A percentile compares a stretch with the other conserved stretches of the same genome.
Evolutionary conservation across 2,329 filamentous ascomycete genomes (phyloP).

Genomic region (Trichoderma guizhouense): DNA sequence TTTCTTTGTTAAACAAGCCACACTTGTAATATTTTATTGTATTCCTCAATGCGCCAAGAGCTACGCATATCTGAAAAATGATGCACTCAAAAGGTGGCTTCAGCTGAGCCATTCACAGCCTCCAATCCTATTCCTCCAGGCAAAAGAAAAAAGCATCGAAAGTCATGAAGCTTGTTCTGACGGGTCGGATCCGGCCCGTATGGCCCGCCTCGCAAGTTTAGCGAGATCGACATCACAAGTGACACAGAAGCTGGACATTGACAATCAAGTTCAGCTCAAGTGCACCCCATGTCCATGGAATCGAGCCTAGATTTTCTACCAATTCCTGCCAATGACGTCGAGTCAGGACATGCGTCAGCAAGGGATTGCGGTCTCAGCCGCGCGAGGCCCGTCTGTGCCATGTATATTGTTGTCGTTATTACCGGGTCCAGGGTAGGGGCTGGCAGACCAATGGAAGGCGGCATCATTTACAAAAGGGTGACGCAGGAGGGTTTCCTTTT

Average conservation of each 20-base stretch:
- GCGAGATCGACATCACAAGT: neutral
- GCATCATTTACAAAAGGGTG: neutral
- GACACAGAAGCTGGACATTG: neutral
- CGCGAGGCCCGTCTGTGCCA: neutral
- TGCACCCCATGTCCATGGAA: neutral
- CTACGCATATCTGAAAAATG: neutral
- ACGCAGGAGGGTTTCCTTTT: constrained; percentile 2
- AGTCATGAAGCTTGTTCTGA: neutral
- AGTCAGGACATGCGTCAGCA: neutral
- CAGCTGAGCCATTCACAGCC: neutral
- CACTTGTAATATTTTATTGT: neutral
- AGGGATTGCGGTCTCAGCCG: constrained; percentile 1
- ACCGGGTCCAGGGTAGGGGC: neutral
- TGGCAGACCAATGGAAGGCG: neutral
- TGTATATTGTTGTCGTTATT: constrained; percentile 2
- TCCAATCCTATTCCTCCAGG: neutral
- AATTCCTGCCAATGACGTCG: neutral
- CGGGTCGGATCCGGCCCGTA: neutral
- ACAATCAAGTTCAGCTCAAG: neutral
- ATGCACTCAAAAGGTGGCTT: neutral
- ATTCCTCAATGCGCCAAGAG: neutral
- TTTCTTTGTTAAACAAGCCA: neutral
- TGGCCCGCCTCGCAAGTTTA: neutral
- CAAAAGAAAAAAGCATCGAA: neutral
- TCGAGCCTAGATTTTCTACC: neutral